phyloP scores from a whole-genome alignment of 768 basidiomycete genomes.

The Clitopilus passeckerianus region DNA sequence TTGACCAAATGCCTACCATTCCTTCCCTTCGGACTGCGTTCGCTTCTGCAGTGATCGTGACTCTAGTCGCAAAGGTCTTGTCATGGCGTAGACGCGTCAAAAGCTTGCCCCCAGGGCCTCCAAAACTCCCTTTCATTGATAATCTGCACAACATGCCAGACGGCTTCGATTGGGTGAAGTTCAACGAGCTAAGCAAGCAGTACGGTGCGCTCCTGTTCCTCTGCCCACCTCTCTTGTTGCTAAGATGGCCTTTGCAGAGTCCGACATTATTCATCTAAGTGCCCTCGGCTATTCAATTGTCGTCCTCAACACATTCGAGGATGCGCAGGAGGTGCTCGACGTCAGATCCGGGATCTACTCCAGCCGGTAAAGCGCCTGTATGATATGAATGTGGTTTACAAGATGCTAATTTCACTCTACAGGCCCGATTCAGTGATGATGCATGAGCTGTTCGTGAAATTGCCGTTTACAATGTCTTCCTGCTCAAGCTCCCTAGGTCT shows the following conservation, averaged over 20 bases:
- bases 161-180: conserved; percentile 6
- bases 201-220: conserved; percentile 1
- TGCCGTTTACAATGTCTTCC: background rate
- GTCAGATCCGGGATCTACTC: no score
- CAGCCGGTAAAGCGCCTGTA: no score
- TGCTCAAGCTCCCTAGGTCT: background rate
- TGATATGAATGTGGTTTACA: no score
- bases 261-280: no score
- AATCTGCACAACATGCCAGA: conserved; percentile 8
- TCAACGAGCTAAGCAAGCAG: conserved; percentile 9
- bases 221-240: background rate
- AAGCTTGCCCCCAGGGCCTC: conserved; percentile 5
- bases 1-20: background rate
- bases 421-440: background rate
- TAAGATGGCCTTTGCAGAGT: no score
- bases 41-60: background rate
- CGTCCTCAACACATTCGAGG: no score
- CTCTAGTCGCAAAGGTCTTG: background rate
- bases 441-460: background rate
- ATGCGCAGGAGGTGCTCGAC: no score
- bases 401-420: background rate
- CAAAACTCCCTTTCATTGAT: conserved; percentile 6
- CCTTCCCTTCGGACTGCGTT: background rate
- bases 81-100: background rate
- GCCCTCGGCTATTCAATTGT: no score